phyloP scores from a whole-genome alignment of 345 rosid genomes.

The Lumnitzera littorea region DNA sequence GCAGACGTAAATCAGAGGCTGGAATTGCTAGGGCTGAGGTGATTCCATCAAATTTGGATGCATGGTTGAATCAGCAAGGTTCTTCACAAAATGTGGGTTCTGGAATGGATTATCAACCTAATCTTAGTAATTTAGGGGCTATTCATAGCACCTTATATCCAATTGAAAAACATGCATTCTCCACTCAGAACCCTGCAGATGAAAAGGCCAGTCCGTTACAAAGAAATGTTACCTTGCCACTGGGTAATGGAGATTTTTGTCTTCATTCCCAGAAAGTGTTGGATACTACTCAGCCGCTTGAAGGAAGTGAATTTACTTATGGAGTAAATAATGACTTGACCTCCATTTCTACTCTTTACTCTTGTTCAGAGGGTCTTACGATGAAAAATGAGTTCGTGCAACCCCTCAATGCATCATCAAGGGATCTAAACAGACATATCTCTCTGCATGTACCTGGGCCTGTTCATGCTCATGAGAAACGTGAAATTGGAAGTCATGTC shows the following conservation, averaged over 20 bases:
- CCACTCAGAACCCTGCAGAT: constrained; percentile 15
- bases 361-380: constrained; percentile 7
- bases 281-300: constrained; percentile 9
- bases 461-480: constrained; percentile 15
- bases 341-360: constrained; percentile 9
- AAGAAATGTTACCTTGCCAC: constrained; percentile 6
- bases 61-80: constrained; percentile 45
- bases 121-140: constrained; percentile 8
- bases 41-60: constrained; percentile 31
- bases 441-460: neutral
- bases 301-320: constrained; percentile 10
- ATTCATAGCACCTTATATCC: constrained; percentile 17
- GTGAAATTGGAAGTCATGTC: constrained; percentile 16
- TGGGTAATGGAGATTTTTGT: constrained; percentile 11
- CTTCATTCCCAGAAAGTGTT: constrained; percentile 11
- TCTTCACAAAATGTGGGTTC: constrained; percentile 19
- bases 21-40: constrained; percentile 39
- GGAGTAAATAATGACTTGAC: constrained; percentile 10
- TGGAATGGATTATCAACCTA: constrained; percentile 15
- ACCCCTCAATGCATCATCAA: constrained; percentile 14
- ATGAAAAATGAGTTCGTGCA: constrained; percentile 26
- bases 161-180: constrained; percentile 31
- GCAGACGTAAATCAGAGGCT: constrained; percentile 11
- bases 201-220: constrained; percentile 9
- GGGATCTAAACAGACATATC: constrained; percentile 14